Evolutionary conservation across 1,284 basidiomycete species (phyloP).

Genomic region (Cutaneotrichosporon arboriforme): DNA sequence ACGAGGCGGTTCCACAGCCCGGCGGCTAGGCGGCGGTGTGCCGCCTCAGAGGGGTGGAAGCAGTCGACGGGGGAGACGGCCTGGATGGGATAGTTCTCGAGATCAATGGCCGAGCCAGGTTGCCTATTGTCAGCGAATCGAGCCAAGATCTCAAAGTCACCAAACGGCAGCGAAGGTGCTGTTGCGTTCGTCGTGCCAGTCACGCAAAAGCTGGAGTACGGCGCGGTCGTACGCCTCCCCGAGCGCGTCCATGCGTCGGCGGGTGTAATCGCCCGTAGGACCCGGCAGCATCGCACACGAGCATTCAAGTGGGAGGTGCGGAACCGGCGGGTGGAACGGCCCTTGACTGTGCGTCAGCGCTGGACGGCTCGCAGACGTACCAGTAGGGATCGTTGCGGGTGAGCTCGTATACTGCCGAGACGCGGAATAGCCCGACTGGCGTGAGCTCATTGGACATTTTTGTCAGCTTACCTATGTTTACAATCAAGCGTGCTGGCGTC

Average conservation of each 20-base stretch:
- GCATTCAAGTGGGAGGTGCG: constrained; percentile 40
- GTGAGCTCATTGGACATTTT: not conserved
- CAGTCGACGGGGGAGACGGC: constrained; percentile 47
- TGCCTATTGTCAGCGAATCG: constrained; percentile 35
- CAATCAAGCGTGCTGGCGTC: constrained; percentile 31
- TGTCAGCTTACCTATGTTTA: constrained; percentile 33
- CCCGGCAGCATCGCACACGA: constrained; percentile 42
- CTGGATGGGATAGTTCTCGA: constrained; percentile 42
- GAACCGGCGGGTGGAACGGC: constrained; percentile 29
- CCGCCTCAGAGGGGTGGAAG: constrained; percentile 46
- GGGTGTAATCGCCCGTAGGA: constrained; percentile 39
- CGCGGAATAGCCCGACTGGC: constrained; percentile 42
- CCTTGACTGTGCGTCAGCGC: constrained; percentile 16
- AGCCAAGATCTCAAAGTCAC: constrained; percentile 11
- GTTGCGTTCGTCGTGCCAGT: constrained; percentile 37
- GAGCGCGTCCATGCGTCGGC: constrained; percentile 43
- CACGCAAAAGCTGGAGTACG: constrained; percentile 33
- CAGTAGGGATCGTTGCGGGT: constrained; percentile 40
- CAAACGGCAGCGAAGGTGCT: constrained; percentile 38
- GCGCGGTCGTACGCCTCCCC: constrained; percentile 42
- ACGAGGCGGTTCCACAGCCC: constrained; percentile 47
- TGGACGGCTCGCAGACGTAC: constrained; percentile 13
- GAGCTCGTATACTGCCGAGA: constrained; percentile 45
- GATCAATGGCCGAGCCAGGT: constrained; percentile 40
- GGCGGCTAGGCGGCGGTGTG: constrained; percentile 44